A percentile compares a stretch with the other conserved stretches of the same genome.
These are phyloP conservation scores for Magnaporthiopsis rhizophila DNA, from an alignment of 2,329 filamentous ascomycete species.

Conservation along the genomic window DNA sequence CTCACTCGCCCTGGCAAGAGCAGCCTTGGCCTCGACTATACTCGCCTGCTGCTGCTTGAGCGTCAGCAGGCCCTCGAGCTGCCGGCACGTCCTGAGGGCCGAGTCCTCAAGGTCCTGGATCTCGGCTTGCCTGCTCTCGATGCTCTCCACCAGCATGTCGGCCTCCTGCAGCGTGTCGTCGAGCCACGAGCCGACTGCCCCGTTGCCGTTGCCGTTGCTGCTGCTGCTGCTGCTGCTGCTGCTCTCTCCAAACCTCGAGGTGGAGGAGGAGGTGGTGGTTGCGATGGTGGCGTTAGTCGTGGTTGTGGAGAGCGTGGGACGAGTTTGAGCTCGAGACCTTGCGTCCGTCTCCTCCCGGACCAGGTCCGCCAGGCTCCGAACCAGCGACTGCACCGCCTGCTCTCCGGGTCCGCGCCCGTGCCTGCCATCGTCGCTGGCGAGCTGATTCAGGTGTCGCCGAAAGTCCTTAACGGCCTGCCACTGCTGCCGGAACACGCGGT, in stretches of 20 bases:
- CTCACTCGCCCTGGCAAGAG: slow-evolving; percentile 30
- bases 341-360: background rate
- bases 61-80: background rate
- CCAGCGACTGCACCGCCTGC: background rate
- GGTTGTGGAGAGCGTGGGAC: background rate
- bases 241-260: no score
- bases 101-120: background rate
- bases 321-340: background rate
- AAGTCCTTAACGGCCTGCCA: slow-evolving; percentile 22
- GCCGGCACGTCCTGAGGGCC: background rate
- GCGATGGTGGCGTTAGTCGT: background rate
- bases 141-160: background rate
- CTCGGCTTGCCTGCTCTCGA: background rate
- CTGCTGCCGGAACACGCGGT: slow-evolving; percentile 29
- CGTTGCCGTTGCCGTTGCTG: no score
- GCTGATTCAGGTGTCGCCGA: background rate
- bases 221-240: no score
- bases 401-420: background rate
- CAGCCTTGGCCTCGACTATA: slow-evolving; percentile 33
- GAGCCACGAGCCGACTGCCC: background rate
- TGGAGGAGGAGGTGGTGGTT: no score
- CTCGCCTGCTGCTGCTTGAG: slow-evolving; percentile 39
- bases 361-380: background rate
- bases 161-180: background rate
- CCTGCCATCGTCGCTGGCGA: background rate